phyloP scores from a whole-genome alignment of 768 basidiomycete genomes.

The Daedalea quercina region DNA sequence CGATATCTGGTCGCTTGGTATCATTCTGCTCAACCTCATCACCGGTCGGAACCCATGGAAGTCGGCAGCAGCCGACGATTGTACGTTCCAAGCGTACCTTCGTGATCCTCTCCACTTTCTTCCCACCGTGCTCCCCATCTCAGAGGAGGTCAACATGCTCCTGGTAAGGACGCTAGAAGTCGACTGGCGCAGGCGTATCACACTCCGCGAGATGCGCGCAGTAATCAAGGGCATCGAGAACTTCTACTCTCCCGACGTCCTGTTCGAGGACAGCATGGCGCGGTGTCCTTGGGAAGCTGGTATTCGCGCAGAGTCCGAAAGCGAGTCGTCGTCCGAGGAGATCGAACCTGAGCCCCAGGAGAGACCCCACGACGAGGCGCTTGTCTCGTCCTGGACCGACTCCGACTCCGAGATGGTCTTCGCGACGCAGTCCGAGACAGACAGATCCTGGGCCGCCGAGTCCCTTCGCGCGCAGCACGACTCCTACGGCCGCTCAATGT shows the following conservation, averaged over 20 bases:
- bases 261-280: conserved; percentile 79
- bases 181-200: conserved; percentile 29
- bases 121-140: conserved; percentile 40
- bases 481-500: conserved; percentile 12
- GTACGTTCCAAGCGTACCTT: conserved; percentile 85
- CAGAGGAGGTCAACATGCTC: conserved; percentile 28
- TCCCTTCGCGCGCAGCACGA: conserved; percentile 9
- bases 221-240: conserved; percentile 49
- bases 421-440: conserved; percentile 14
- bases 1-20: conserved; percentile 95
- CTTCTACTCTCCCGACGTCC: conserved; percentile 69
- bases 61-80: conserved; percentile 74
- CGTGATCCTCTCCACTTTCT: conserved; percentile 74
- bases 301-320: conserved; percentile 46
- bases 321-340: conserved; percentile 45
- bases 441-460: conserved; percentile 14
- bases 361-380: conserved; percentile 4
- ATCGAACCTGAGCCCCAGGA: conserved; percentile 16
- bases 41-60: conserved; percentile 97
- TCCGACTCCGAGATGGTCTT: conserved; percentile 27
- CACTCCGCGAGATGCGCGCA: conserved; percentile 41
- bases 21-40: conserved; percentile 92
- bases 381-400: conserved; percentile 19
- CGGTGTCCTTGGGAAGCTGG: conserved; percentile 74
- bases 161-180: conserved; percentile 27